Evolutionary conservation across 1,284 basidiomycete species (phyloP), one percentile per base, ranked within the genome.

Genomic region (Cutaneotrichosporon mucoides): DNA sequence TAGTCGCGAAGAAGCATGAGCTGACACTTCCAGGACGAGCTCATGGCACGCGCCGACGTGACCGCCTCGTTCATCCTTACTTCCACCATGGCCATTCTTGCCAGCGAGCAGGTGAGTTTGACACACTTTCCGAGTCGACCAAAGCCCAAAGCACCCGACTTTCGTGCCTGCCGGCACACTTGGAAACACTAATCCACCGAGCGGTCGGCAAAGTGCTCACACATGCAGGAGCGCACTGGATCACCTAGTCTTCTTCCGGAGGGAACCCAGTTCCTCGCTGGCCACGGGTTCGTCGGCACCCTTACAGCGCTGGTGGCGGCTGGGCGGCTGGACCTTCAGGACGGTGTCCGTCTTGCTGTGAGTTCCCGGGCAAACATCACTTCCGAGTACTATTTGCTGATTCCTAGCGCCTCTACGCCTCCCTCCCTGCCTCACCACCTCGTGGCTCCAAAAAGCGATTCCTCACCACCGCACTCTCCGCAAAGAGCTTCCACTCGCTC

Each of bases 231-330:
- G 53, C 65, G 67, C 48, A 52, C 68, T 8, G 66, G 66, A n/a
- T 60, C 66, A 11, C 38, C 61, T 6, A 65, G 67, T 4, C 59
- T 76, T 11, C 57, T 78, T 9, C 76, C 76, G 11, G 47, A 59
- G 10, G 71, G 69, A 5, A 76, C 72, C 9, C 67, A 67, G 5
- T 73, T 76, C 60, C 71, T 78, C 34, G 73, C 72, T 5, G 76
- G 76, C 11, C 76, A 78, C 56, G 76, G 76, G 2, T 77, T 77
- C 59, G 71, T 78, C 53, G 76, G 76, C 2, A 76, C 75, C 3
- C 62, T 78, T 24, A 74, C 76, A 2, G 71, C 75, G 2, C 61
- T 78, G 10, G 76, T 78, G 13, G 76, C 75, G 6, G 65, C 72
- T 6, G 75, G 75, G 6, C 66, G 70, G 40, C 57, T 78, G 6